Evolutionary conservation across 2,329 filamentous ascomycete species (phyloP).

Genomic region (Myriosclerotinia scirpicola): DNA sequence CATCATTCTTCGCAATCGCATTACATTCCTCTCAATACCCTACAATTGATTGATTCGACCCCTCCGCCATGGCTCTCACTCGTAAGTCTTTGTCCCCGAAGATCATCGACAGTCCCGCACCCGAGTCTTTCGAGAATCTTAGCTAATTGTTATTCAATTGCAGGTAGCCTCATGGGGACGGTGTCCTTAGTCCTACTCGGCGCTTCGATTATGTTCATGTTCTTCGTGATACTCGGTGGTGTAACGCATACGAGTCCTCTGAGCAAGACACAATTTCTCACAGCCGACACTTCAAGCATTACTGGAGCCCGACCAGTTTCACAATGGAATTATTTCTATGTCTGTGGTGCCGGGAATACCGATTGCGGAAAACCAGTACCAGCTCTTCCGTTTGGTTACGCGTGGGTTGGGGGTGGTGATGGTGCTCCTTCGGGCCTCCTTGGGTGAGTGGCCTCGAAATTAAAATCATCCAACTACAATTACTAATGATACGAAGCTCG

Average conservation of each 20-base stretch:
- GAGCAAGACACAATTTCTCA: constrained; percentile 80
- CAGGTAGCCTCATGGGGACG: constrained; percentile 57
- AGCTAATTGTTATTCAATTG: neutral
- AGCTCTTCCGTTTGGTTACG: constrained; percentile 71
- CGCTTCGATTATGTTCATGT: constrained; percentile 61
- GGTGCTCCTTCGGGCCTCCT: constrained; percentile 56
- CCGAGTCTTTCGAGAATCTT: neutral
- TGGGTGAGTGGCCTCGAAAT: constrained; percentile 44
- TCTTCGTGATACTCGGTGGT: constrained; percentile 65
- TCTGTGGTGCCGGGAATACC: constrained; percentile 66
- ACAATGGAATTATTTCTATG: constrained; percentile 89
- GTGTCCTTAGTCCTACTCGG: constrained; percentile 61
- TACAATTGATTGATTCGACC: neutral
- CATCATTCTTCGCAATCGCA: constrained; percentile 1
- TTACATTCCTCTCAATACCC: constrained; percentile 4
- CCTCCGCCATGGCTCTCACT: neutral
- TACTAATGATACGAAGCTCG: constrained; percentile 43
- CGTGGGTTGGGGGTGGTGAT: constrained; percentile 56
- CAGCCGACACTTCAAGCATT: constrained; percentile 73
- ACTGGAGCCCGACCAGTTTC: constrained; percentile 62
- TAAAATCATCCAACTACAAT: neutral
- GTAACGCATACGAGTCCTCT: constrained; percentile 56
- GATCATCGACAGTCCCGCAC: neutral
- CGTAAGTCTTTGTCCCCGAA: constrained; percentile 3
- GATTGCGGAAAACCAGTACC: constrained; percentile 64